Base-by-base conservation (phyloP, 768 basidiomycete species). In the Mycena kentingensis region DNA sequence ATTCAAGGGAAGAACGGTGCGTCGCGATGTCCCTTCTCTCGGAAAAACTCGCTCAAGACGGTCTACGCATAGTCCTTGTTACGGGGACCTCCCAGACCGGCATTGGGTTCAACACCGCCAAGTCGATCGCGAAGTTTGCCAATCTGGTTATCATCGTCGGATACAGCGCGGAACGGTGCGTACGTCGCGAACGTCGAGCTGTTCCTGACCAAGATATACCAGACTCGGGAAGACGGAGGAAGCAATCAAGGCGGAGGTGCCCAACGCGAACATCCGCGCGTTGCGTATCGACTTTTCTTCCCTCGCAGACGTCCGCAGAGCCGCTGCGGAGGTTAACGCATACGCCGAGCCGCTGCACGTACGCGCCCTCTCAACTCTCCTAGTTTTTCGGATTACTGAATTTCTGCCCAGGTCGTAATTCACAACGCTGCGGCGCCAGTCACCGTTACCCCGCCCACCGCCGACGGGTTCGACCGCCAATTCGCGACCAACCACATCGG, bases 111-210 rank as follows among this genome's bases (percentile, higher is more conserved):
- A 43, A 52, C 24, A 24, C 51, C 10, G 36, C 47, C 4, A 36
- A 38, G 3, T 32, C 22, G 4, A 27, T 51, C 3, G 41, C 50
- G 1, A 47, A 53, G 18, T n/a, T 41, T 21, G 52, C 52, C 5
- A 53, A 53, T 39, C 38, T 53, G 2, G 52, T 53, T 2, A 38
- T 54, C 8, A 49, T 54, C 2, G 44, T 46, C 4, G 52, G 52
- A 10, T 42, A 54, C 19, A 49, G 36, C 25, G 19, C 18, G 3
- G 46, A 54, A 11, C 32, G 52, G 46, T 54, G 32, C 13, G 12
- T 22, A 25, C 31, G 18, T 10, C 12, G 13, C 4, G 4, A 11
- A 34, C 31, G 10, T 32, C 31, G 31, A 8, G 8, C 16, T 32
- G 10, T 16, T 32, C 16, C 16, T 32, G 8, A 8, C 31, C 28